Evolutionary conservation across 768 basidiomycete species (phyloP), one percentile per base, ranked within the genome.

Genomic region (Termitomyces heimii): DNA sequence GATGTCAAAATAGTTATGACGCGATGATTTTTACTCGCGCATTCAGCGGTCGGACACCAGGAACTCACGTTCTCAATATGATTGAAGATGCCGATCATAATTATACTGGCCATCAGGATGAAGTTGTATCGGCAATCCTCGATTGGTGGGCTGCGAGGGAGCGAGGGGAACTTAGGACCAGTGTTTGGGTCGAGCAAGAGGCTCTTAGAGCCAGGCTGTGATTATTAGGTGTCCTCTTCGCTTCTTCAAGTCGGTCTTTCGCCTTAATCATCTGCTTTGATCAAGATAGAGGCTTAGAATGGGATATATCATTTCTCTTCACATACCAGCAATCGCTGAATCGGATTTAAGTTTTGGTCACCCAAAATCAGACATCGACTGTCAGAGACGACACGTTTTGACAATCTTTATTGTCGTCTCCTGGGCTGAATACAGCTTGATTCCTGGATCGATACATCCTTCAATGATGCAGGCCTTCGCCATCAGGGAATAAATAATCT

Each of bases 41-140:
- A 1, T 75, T 89, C 46, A 79, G 84, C 31, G 64, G 69, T 32
- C 77, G 88, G 55, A 63, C 63, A 14, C 81, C 84, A 22, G 91
- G 89, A 47, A 89, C 87, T 7, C 88, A 91, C 66, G 84, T 75
- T 18, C 73, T 92, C 26, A 79, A 85, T 65, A 72, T 87, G 26
- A 71, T 90, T 39, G 91, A 92, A 67, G 80, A 78, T 44, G 88
- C 85, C 8, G 89, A 91, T 71, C 91, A 92, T 66, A 92, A 92
- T 69, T 88, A 85, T 63, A 83, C 82, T 24, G 83, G 85, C 24
- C 78, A 80, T 55, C 81, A 82, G 60, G 86, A 88, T 54, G 82
- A 88, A 51, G 77, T 92, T 14, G 82, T 88, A 20, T 80, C 81
- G 35, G 76, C 77, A 31, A 83, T 93, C 54, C 68, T 89, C 28